Conservation (phyloP, 2,329 filamentous ascomycete species). For the Exophiala oligosperma region DNA sequence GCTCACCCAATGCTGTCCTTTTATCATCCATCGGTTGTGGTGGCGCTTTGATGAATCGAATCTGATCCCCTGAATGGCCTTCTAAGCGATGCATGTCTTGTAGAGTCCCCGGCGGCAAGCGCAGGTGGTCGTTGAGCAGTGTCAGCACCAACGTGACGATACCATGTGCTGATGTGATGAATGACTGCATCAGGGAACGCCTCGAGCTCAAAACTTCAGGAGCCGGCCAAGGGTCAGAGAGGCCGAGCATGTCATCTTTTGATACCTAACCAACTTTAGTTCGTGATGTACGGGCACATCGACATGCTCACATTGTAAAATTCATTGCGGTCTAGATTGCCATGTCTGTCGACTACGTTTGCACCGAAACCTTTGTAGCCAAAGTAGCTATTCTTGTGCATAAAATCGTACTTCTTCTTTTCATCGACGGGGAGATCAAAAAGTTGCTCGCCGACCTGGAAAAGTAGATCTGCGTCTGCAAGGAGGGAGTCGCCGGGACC, state of each 20-base stretch:
- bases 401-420: constrained; percentile 57
- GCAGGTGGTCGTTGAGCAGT: constrained; percentile 47
- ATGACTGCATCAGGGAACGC: constrained; percentile 42
- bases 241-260: constrained; percentile 53
- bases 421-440: constrained; percentile 53
- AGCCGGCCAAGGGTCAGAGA: constrained; percentile 41
- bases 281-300: constrained; percentile 4
- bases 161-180: constrained; percentile 46
- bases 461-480: constrained; percentile 46
- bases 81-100: constrained; percentile 48
- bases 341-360: constrained; percentile 47
- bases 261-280: constrained; percentile 39
- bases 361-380: constrained; percentile 54
- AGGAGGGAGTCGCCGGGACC: constrained; percentile 43
- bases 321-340: constrained; percentile 54
- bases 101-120: constrained; percentile 44
- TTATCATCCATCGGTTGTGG: constrained; percentile 46
- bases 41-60: constrained; percentile 54
- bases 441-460: constrained; percentile 46
- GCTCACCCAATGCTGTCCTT: constrained; percentile 50
- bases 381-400: constrained; percentile 51
- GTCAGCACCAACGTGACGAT: constrained; percentile 48
- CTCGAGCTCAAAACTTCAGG: constrained; percentile 43
- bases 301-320: constrained; percentile 52
- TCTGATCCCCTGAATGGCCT: constrained; percentile 50